Evolutionary conservation across 2,329 filamentous ascomycete species (phyloP).

Genomic region (Penicillium brasilianum): DNA sequence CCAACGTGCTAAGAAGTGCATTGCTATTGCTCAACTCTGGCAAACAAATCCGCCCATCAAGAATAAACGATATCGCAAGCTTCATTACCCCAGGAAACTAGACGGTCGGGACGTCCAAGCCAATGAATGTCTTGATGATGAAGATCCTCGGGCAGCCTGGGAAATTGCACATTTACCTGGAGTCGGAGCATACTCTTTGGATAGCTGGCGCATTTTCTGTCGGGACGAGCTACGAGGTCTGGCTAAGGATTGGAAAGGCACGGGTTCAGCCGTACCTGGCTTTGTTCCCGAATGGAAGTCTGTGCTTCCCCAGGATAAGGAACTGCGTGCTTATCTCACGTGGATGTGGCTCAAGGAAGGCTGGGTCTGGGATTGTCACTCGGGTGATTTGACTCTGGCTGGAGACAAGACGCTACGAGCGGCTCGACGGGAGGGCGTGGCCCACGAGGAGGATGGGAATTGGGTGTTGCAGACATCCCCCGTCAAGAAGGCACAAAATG

Average conservation of each 20-base stretch:
- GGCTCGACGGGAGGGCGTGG: constrained; percentile 48
- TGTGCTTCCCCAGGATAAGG: constrained; percentile 81
- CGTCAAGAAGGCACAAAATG: constrained; percentile 39
- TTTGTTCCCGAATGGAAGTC: constrained; percentile 92
- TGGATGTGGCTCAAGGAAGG: constrained; percentile 94
- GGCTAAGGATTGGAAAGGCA: constrained; percentile 69
- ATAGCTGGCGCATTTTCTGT: constrained; percentile 94
- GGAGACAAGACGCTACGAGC: constrained; percentile 46
- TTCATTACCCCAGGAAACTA: constrained; percentile 59
- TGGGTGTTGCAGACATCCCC: constrained; percentile 45
- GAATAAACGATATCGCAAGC: constrained; percentile 61
- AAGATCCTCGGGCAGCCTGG: constrained; percentile 65
- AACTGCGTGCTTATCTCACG: constrained; percentile 80
- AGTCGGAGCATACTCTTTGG: constrained; percentile 76
- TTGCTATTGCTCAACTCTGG: constrained; percentile 74
- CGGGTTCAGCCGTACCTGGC: constrained; percentile 47
- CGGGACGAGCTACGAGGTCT: constrained; percentile 74
- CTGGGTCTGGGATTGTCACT: constrained; percentile 77
- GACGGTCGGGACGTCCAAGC: constrained; percentile 57
- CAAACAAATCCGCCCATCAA: constrained; percentile 64
- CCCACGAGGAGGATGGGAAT: constrained; percentile 48
- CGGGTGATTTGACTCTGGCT: constrained; percentile 58
- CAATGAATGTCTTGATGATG: constrained; percentile 55
- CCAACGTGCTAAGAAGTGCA: constrained; percentile 69
- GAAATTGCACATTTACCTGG: constrained; percentile 86